A percentile compares a stretch with the other conserved stretches of the same genome.
Evolutionary conservation across 2,329 filamentous ascomycete genomes (phyloP).

Genomic region (Anthostomella pinea): DNA sequence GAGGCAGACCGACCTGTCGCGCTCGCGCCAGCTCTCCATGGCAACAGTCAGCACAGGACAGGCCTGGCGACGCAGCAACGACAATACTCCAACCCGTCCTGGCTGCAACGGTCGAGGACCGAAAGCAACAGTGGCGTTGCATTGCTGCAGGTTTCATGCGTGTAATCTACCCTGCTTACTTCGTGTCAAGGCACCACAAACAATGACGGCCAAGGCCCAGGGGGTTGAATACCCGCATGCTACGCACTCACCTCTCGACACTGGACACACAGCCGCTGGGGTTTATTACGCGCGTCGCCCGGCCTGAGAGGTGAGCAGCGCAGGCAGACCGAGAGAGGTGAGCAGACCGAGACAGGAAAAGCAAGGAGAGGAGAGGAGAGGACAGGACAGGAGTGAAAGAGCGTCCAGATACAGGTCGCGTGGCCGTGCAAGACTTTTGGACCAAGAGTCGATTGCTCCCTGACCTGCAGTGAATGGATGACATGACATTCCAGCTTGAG

Average conservation of each 20-base stretch:
- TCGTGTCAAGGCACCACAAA: conserved; percentile 3
- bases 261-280: no score
- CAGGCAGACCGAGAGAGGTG: background rate
- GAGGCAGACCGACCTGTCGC: no score
- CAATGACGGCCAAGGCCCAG: background rate
- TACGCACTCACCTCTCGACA: no score
- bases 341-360: background rate
- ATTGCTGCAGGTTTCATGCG: conserved; percentile 1
- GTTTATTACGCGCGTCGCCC: no score
- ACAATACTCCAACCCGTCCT: background rate
- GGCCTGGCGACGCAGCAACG: background rate
- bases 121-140: background rate
- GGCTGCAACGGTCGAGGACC: background rate
- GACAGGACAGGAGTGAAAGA: background rate
- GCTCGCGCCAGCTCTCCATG: no score
- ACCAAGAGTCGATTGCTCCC: background rate
- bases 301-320: no score
- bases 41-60: background rate
- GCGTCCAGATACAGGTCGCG: background rate
- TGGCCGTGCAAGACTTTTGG: no score
- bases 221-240: no score
- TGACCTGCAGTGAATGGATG: conserved; percentile 2
- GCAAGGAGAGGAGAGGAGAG: background rate
- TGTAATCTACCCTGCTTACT: conserved; percentile 7
- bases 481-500: conserved; percentile 7